phyloP scores from a whole-genome alignment of 306 rosid genomes.

The Sechiopsis laciniata region DNA sequence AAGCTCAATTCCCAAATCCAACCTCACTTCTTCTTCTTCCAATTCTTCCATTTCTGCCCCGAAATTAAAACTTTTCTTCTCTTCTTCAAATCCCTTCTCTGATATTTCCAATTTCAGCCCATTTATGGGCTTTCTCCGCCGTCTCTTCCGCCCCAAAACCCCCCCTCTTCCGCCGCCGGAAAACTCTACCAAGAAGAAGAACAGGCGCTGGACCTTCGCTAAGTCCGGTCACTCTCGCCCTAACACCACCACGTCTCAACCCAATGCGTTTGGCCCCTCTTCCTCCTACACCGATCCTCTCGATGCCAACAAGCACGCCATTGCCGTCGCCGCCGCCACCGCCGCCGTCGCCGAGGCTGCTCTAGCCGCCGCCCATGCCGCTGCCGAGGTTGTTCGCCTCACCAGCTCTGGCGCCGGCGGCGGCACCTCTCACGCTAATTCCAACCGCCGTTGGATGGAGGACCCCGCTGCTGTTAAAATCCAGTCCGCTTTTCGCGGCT shows the following conservation, averaged over 20 bases:
- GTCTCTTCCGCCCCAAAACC: slow-evolving; percentile 59
- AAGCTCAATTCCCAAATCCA: slow-evolving; percentile 20
- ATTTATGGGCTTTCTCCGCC: slow-evolving; percentile 77
- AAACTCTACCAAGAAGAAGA: slow-evolving; percentile 19
- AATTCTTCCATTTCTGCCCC: neutral
- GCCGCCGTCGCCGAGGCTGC: slow-evolving; percentile 93
- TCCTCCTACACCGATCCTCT: slow-evolving; percentile 25
- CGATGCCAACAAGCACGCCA: slow-evolving; percentile 72
- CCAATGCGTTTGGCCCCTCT: slow-evolving; percentile 20
- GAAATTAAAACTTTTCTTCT: neutral
- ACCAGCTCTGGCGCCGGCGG: slow-evolving; percentile 27
- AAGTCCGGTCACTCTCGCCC: slow-evolving; percentile 23
- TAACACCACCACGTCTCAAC: neutral
- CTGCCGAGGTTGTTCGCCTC: slow-evolving; percentile 76
- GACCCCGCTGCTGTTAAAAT: slow-evolving; percentile 51
- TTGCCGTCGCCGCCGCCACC: slow-evolving; percentile 88
- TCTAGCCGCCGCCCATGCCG: slow-evolving; percentile 90
- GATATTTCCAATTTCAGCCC: slow-evolving; percentile 1
- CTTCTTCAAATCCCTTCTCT: slow-evolving; percentile 2
- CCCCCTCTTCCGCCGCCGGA: slow-evolving; percentile 21
- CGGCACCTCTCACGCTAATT: neutral
- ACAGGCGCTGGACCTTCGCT: slow-evolving; percentile 39
- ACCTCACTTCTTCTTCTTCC: slow-evolving; percentile 12
- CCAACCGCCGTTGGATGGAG: slow-evolving; percentile 26
- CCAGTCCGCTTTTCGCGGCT: slow-evolving; percentile 77